phyloP scores from a whole-genome alignment of 495 filamentous ascomycete genomes.

The Tuber borchii region DNA sequence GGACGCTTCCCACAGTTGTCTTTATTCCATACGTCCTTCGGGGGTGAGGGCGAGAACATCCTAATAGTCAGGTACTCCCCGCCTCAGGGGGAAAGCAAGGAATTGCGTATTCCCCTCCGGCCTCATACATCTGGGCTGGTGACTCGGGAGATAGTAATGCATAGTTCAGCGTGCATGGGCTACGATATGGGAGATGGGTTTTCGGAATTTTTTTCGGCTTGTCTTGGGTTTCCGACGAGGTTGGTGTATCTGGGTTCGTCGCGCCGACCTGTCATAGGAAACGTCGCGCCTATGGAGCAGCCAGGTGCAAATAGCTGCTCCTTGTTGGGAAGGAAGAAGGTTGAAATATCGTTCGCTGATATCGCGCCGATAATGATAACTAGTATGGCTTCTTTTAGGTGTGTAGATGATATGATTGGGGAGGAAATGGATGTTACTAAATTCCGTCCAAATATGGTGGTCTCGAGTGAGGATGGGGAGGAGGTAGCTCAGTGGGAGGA shows the following conservation, averaged over 20 bases:
- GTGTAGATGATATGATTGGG: conserved; percentile 53
- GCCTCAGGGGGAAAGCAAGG: not conserved
- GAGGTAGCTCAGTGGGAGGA: conserved; percentile 60
- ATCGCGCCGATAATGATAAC: conserved; percentile 68
- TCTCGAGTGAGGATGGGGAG: conserved; percentile 47
- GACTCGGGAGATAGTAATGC: conserved; percentile 16
- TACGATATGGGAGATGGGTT: conserved; percentile 22
- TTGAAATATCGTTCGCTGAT: conserved; percentile 69
- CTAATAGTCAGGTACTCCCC: conserved; percentile 11
- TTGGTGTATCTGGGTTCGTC: conserved; percentile 31
- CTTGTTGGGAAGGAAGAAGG: not conserved
- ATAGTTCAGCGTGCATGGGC: conserved; percentile 21
- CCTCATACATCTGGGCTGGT: conserved; percentile 13
- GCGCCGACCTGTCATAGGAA: conserved; percentile 23
- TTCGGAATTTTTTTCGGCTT: conserved; percentile 25
- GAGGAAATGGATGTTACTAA: conserved; percentile 64
- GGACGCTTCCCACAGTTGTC: conserved; percentile 21
- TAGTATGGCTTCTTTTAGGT: conserved; percentile 60
- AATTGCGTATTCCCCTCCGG: conserved; percentile 17
- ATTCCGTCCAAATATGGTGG: conserved; percentile 78
- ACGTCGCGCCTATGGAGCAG: conserved; percentile 9
- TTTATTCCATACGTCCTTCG: conserved; percentile 19
- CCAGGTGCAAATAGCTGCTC: not conserved
- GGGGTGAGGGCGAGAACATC: not conserved
- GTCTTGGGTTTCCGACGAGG: conserved; percentile 20